Evolutionary conservation across 768 basidiomycete species (phyloP).

Genomic region (Trametes coccinea): DNA sequence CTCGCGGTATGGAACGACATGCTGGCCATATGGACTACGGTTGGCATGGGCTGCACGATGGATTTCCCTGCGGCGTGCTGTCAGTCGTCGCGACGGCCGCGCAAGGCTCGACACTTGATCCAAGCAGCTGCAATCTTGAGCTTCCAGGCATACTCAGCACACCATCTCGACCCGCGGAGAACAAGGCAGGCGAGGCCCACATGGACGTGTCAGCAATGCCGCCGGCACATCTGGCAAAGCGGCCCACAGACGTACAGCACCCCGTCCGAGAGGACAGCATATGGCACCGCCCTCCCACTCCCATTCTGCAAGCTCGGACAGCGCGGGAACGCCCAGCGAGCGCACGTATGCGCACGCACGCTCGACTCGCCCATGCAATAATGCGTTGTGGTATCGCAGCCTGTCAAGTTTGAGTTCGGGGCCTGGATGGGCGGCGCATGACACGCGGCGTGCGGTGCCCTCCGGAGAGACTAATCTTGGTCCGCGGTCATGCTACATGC

Average conservation of each 20-base stretch:
- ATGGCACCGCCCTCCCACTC: not conserved
- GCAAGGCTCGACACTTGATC: not conserved
- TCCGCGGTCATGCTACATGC: conserved; percentile 17
- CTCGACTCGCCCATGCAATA: not conserved
- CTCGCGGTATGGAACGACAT: not conserved
- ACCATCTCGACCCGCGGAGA: not conserved
- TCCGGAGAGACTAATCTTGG: conserved; percentile 15
- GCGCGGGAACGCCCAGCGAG: not conserved
- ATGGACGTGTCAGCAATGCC: not conserved
- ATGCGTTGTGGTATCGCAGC: not conserved
- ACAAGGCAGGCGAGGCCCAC: not conserved
- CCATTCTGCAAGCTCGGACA: not conserved
- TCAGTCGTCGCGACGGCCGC: not conserved
- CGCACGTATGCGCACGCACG: not conserved
- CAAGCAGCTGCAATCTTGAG: too few relatives aligned
- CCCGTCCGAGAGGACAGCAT: not conserved
- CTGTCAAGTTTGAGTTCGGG: not conserved
- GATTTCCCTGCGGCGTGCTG: not conserved
- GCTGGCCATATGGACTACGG: not conserved
- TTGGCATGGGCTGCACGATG: not conserved
- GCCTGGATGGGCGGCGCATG: not conserved
- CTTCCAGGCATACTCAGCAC: too few relatives aligned
- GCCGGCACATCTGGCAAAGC: not conserved
- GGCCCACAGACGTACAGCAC: too few relatives aligned
- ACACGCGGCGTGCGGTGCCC: conserved; percentile 8